Evolutionary conservation across 179 eudicot species (phyloP), one percentile per base, ranked within the genome.

Genomic region (Silene vulgaris): DNA sequence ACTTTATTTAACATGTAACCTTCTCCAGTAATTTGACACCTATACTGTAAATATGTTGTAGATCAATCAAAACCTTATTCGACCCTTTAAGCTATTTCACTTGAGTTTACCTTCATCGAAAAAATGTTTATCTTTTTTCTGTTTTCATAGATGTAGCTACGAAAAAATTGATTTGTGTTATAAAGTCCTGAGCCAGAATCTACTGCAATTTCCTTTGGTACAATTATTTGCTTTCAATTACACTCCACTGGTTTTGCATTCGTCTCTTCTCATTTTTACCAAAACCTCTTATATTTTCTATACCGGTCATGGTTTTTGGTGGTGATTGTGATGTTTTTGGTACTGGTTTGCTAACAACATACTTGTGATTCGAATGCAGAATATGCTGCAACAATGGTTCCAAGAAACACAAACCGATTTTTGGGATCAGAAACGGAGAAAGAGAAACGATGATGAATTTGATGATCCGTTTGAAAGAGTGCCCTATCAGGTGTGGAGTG

Each of bases 401-500:
- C 84, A 84, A 82, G 89, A 89, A 77, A 85, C 84, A 60, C 83
- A 83, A 30, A 80, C 86, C 29, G 72, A 85, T 66, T 79, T 79
- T 67, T 89, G 88, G 90, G 90, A 88, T 82, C 85, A 82, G 63
- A 80, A 71, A 48, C 77, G 75, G 16, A 74, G 78, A 69, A 83
- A 72, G 5, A 80, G 73, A 72, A 79, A 78, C 28, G 65, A 73
- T 8, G 89, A 87, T 72, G 88, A 86, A 35, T 78, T 81, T 77
- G 92, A 80, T 37, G 74, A 72, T 74, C 76, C 87, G 52, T 84
- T 78, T 83, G 84, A 85, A 32, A 86, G 83, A 74, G 81, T 95
- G 69, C 95, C 97, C 63, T 95, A 95, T 79, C 97, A 95, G 82
- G 81, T 92, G n/a, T 95, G 99, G 99, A 90, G 88, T 80, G 93